Base-by-base conservation (phyloP, 1,284 basidiomycete species). In the Ustilago shanxiensis region DNA sequence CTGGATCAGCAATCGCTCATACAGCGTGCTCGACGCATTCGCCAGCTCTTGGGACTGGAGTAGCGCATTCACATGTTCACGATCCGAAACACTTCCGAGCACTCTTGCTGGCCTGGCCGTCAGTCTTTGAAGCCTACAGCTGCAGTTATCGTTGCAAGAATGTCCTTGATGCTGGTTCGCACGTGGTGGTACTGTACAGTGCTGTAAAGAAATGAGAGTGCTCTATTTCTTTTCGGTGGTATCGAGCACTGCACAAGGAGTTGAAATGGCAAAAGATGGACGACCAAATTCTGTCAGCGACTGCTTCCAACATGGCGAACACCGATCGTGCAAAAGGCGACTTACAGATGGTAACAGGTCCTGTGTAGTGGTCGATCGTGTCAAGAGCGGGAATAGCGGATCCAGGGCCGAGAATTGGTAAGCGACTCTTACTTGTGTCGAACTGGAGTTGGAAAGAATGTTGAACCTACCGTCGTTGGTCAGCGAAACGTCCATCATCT, bases 401-500 rank as follows among this genome's bases (percentile, higher is more conserved):
- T 18, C 7, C 37, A 44, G 20, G 41, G 41, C 0, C 41, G 20
- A n/a, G n/a, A n/a, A n/a, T n/a, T n/a, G n/a, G n/a, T n/a, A n/a
- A n/a, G n/a, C n/a, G n/a, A 20, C 8, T 20, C n/a, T 44, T 44
- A 7, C 41, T 11, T 44, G 24, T 18, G 11, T 10, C 14, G 13
- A 20, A 41, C 14, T 28, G 26, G 37, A 28, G 39, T 16, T 16
- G 39, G 39, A 44, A 29, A 2, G n/a, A 2, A 18, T 10, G 26
- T 35, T n/a, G 11, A 39, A 29, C 66, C n/a, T 60, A 71, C 83
- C 84, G 47, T 84, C 83, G 44, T 85, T 85, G 1, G 79, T 75
- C 7, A 85, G 53, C 1, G 72, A 73, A 10, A 84, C 83, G 53
- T 85, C 81, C 84, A 85, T 85, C 84, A 85, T 84, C 44, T 78